Base-by-base conservation (phyloP, 73 alveolate genomes). In the Paramecium octaurelia region DNA sequence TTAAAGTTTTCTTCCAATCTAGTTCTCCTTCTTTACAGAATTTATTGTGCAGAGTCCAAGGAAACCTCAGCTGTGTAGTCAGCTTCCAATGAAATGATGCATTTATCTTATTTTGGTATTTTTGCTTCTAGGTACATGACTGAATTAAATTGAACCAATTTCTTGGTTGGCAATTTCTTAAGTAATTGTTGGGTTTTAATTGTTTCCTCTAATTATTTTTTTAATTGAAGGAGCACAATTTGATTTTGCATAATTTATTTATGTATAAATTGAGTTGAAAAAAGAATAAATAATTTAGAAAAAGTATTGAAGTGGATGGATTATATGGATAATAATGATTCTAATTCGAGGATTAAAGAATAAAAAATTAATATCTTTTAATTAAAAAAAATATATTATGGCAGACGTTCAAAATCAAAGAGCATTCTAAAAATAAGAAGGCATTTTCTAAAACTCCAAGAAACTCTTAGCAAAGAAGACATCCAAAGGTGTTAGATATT, bases 401-500 rank as follows among this genome's bases (percentile, higher is more conserved):
- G 91, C 91, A 40, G 91, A 80, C 91, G 91, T 80, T 23, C 95
- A 96, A 95, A 94, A 95, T 58, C 98, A 97, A 64, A 97, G 94
- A 93, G 96, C 99, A 34, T 97, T 90, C 96, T 96, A 95, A 93
- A 97, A 96, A 95, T 98, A 97, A 92, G 96, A 96, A 86, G 98
- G 96, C 21, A 95, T 97, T 69, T 95, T 93, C 97, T 95, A 93
- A 59, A 96, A 97, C 95, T 86, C 94, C 91, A 97, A 95, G 92
- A 97, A 92, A 92, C 94, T 93, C 93, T 73, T 92, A 46, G 97
- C 96, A 34, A 97, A 97, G 96, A 95, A 96, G 96, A 96, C 97
- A 29, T 38, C 96, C 11, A 77, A 94, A 93, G 99, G 98, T 29
- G 99, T 96, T 73, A 97, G 99, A 93, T 98, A 95, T 95, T 98